Evolutionary conservation across 768 basidiomycete genomes (phyloP).

Genomic region (Pluteus cervinus): DNA sequence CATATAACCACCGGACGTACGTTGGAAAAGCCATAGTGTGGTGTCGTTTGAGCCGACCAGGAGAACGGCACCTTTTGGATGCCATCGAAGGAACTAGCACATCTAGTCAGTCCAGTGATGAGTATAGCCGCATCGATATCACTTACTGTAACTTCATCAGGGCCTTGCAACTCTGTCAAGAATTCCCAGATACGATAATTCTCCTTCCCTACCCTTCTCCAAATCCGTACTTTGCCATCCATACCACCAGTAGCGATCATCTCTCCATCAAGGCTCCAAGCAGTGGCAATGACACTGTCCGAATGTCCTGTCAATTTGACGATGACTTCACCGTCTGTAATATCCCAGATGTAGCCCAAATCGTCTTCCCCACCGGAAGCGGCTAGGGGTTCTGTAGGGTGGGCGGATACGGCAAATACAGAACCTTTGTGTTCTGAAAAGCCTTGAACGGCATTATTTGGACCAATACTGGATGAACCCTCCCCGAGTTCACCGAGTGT

Average conservation of each 20-base stretch:
- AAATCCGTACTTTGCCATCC: slow-evolving; percentile 92
- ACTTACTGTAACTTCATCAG: slow-evolving; percentile 91
- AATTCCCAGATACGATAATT: slow-evolving; percentile 88
- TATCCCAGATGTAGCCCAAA: slow-evolving; percentile 89
- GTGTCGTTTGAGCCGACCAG: slow-evolving; percentile 91
- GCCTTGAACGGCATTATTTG: slow-evolving; percentile 63
- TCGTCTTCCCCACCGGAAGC: slow-evolving; percentile 96
- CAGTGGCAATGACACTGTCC: slow-evolving; percentile 78
- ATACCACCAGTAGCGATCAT: slow-evolving; percentile 95
- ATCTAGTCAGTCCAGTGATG: slow-evolving; percentile 6
- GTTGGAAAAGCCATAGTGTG: slow-evolving; percentile 96
- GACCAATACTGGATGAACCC: slow-evolving; percentile 33
- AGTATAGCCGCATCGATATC: background rate
- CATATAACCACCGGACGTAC: slow-evolving; percentile 39
- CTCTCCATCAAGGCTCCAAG: slow-evolving; percentile 86
- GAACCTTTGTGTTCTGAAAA: slow-evolving; percentile 68
- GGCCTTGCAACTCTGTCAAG: slow-evolving; percentile 85
- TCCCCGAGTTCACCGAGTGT: slow-evolving; percentile 34
- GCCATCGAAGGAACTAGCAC: slow-evolving; percentile 87
- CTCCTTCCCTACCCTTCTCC: slow-evolving; percentile 78
- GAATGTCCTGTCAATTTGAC: slow-evolving; percentile 88
- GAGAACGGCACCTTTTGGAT: slow-evolving; percentile 86
- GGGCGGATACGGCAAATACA: slow-evolving; percentile 79
- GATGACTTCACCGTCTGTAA: slow-evolving; percentile 72
- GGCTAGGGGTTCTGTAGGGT: slow-evolving; percentile 79